These are phyloP conservation scores for Hypoxylon intermedium DNA, from an alignment of 495 filamentous ascomycete species.

Conservation along the genomic window DNA sequence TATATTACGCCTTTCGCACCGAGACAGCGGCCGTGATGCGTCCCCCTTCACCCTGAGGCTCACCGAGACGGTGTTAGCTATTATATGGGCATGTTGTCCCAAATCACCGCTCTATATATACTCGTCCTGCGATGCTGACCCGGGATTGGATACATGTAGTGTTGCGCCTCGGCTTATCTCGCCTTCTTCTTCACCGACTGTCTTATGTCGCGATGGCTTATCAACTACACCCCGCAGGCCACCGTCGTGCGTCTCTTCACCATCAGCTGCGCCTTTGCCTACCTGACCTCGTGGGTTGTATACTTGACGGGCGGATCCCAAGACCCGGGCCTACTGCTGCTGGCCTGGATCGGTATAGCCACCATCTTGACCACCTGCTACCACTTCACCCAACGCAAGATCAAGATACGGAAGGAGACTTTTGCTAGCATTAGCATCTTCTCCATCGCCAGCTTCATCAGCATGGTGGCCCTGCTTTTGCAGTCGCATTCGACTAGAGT, in stretches of 20 bases:
- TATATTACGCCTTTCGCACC: no score
- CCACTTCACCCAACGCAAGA: conserved; percentile 80
- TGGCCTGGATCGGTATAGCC: conserved; percentile 85
- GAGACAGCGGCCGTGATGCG: no score
- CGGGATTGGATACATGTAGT: conserved; percentile 65
- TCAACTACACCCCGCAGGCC: conserved; percentile 85
- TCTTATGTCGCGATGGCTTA: conserved; percentile 90
- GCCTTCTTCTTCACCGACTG: conserved; percentile 91
- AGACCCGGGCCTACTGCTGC: conserved; percentile 79
- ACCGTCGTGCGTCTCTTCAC: conserved; percentile 84
- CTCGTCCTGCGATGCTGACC: not conserved
- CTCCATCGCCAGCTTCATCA: conserved; percentile 76
- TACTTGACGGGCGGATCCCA: conserved; percentile 76
- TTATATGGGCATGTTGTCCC: conserved; percentile 74
- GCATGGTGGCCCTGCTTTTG: conserved; percentile 72
- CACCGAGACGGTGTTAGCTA: conserved; percentile 80
- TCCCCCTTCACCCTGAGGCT: conserved; percentile 58
- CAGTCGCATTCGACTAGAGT: conserved; percentile 66
- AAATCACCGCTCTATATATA: no score
- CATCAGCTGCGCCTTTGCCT: conserved; percentile 79
- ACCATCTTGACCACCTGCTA: conserved; percentile 80
- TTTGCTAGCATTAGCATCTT: conserved; percentile 78
- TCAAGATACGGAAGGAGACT: conserved; percentile 82
- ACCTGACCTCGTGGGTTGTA: conserved; percentile 80
- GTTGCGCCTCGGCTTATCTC: conserved; percentile 81